Evolutionary conservation across 2,329 filamentous ascomycete genomes (phyloP).

Genomic region (Aspergillus vadensis): DNA sequence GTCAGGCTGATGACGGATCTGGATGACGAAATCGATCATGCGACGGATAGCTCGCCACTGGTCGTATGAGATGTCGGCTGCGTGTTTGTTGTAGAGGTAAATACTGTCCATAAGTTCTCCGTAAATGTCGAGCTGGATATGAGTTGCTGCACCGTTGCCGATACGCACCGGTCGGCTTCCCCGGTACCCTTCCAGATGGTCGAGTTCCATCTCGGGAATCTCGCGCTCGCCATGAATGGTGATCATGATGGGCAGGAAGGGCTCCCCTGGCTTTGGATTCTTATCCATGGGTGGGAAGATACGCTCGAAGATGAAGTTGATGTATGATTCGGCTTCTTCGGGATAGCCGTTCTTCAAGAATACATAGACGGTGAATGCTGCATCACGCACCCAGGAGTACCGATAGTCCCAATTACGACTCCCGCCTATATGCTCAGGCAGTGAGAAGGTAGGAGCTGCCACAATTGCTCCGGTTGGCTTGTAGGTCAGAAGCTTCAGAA

Average conservation of each 20-base stretch:
- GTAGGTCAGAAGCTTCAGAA: constrained; percentile 75
- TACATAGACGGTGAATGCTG: constrained; percentile 75
- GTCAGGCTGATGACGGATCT: constrained; percentile 67
- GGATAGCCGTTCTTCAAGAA: constrained; percentile 74
- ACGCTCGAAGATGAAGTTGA: constrained; percentile 74
- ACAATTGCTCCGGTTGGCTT: constrained; percentile 78
- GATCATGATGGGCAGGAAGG: constrained; percentile 75
- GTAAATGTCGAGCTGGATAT: constrained; percentile 75
- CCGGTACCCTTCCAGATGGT: constrained; percentile 72
- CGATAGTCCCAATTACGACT: constrained; percentile 53
- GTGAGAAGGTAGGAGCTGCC: constrained; percentile 74
- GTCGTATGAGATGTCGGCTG: constrained; percentile 75
- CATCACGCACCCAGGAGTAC: constrained; percentile 76
- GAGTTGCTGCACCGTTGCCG: constrained; percentile 74
- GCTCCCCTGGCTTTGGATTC: constrained; percentile 57
- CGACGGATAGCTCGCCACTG: constrained; percentile 71
- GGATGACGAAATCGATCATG: constrained; percentile 62
- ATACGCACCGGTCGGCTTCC: constrained; percentile 72
- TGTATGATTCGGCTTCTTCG: constrained; percentile 75
- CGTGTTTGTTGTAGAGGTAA: constrained; percentile 78
- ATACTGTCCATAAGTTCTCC: constrained; percentile 77
- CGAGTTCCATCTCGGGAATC: constrained; percentile 69
- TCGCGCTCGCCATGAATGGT: constrained; percentile 74
- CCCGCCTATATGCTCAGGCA: constrained; percentile 73
- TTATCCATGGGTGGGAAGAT: constrained; percentile 54